Conservation (phyloP, 345 rosid species). For the Linum lewisii region DNA sequence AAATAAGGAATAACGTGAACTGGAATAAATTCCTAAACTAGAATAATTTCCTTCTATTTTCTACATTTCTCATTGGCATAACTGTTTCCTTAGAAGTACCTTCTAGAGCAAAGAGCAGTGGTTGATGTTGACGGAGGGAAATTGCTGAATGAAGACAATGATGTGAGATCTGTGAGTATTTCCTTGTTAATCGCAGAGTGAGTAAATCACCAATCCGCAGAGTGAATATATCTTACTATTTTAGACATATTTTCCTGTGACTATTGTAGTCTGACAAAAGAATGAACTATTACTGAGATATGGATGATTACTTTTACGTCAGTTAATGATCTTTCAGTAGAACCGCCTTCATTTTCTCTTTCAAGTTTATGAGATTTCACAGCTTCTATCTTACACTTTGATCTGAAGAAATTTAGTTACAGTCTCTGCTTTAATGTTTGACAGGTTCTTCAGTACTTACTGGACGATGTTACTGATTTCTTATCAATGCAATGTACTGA, state of each 20-base stretch:
- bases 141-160: conserved; percentile 87
- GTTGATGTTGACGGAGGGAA: conserved; percentile 74
- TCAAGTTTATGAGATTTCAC: background rate
- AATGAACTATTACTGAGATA: background rate
- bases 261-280: too few relatives aligned
- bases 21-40: too few relatives aligned
- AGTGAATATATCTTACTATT: background rate
- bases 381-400: background rate
- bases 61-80: conserved; percentile 11
- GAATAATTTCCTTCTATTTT: too few relatives aligned
- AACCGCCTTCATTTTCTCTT: background rate
- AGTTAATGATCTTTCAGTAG: background rate
- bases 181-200: conserved; percentile 2
- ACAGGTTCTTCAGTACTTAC: conserved; percentile 81
- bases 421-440: conserved; percentile 12
- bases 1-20: too few relatives aligned
- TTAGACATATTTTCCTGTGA: background rate
- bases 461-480: conserved; percentile 79
- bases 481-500: conserved; percentile 40
- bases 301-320: background rate
- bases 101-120: conserved; percentile 86
- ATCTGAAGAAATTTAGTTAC: conserved; percentile 6
- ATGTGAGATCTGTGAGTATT: conserved; percentile 79
- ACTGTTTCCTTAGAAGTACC: conserved; percentile 54
- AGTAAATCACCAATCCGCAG: conserved; percentile 2